A percentile compares a stretch with the other conserved stretches of the same genome.
These are phyloP conservation scores for Hortiboletus flavorubellus DNA, from an alignment of 768 basidiomycete species.

Conservation along the genomic window DNA sequence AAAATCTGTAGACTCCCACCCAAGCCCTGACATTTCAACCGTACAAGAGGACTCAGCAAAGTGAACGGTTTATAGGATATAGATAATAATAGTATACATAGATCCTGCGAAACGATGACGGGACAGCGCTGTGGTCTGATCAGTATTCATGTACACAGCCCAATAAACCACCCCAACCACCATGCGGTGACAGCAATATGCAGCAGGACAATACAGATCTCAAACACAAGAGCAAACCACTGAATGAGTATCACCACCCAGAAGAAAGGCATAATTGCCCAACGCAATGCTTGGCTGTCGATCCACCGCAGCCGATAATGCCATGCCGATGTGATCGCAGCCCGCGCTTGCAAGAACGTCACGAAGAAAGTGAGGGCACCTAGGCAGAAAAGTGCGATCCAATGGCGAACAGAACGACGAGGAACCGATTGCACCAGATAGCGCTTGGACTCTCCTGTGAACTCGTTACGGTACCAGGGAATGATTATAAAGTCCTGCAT, in stretches of 20 bases:
- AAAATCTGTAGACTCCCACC: neutral
- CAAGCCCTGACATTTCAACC: neutral
- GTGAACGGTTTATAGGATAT: neutral
- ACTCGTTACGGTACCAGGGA: constrained; percentile 80
- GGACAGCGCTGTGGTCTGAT: neutral
- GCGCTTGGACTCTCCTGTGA: constrained; percentile 70
- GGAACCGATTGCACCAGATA: constrained; percentile 61
- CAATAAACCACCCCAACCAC: constrained; percentile 75
- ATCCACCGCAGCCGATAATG: constrained; percentile 59
- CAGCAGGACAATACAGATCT: constrained; percentile 53
- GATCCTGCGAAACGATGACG: neutral
- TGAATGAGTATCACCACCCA: constrained; percentile 62
- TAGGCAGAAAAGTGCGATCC: constrained; percentile 58
- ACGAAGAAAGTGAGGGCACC: constrained; percentile 45
- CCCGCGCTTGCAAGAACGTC: constrained; percentile 53
- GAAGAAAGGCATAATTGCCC: constrained; percentile 60
- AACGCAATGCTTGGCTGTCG: constrained; percentile 58
- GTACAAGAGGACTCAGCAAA: neutral
- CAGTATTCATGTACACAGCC: constrained; percentile 39
- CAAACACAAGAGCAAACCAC: constrained; percentile 63
- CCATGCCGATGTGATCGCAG: constrained; percentile 51
- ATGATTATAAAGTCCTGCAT: constrained; percentile 79
- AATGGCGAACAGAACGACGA: constrained; percentile 61
- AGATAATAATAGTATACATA: constrained; percentile 14
- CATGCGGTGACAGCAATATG: constrained; percentile 60